Conservation (phyloP, 495 filamentous ascomycete species). For the Penicillium manginii region DNA sequence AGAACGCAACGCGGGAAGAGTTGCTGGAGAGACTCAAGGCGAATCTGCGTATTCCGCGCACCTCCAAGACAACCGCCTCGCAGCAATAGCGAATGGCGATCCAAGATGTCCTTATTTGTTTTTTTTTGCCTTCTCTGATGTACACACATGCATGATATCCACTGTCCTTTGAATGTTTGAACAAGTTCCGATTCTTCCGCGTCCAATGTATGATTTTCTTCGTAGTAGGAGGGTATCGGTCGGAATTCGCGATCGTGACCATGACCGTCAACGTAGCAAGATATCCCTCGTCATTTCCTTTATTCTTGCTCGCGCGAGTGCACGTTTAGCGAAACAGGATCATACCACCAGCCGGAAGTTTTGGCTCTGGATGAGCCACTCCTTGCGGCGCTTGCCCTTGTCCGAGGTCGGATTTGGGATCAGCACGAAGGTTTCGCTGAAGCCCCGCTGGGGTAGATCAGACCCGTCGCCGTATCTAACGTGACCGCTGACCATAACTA, state of each 20-base stretch:
- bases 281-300: neutral
- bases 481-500: conserved; percentile 67
- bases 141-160: neutral
- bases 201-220: neutral
- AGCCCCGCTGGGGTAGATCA: conserved; percentile 61
- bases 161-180: neutral
- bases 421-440: conserved; percentile 76
- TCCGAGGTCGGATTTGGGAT: conserved; percentile 71
- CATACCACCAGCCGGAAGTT: conserved; percentile 68
- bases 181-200: neutral
- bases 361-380: conserved; percentile 74
- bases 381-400: conserved; percentile 48
- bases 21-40: conserved; percentile 79
- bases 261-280: neutral
- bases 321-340: conserved; percentile 11
- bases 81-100: conserved; percentile 10
- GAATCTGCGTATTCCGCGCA: conserved; percentile 64
- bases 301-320: neutral
- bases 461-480: conserved; percentile 63
- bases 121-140: neutral
- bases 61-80: conserved; percentile 14
- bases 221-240: too few relatives aligned
- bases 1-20: conserved; percentile 70
- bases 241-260: neutral
- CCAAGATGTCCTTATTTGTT: neutral